Evolutionary conservation across 2,329 filamentous ascomycete species (phyloP).

Genomic region (Colletotrichum sp.): DNA sequence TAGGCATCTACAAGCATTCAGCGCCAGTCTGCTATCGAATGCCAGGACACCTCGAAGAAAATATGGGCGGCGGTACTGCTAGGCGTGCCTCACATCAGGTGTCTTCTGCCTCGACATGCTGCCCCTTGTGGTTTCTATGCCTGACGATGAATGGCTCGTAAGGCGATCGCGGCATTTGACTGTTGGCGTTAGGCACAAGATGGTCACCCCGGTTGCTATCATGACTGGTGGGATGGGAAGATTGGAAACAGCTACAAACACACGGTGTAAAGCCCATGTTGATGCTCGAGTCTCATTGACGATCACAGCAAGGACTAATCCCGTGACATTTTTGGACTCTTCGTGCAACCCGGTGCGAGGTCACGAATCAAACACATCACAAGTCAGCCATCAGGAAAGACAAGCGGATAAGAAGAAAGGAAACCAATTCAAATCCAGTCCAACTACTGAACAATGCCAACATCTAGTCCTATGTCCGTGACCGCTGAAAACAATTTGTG

Average conservation of each 20-base stretch:
- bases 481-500: background rate
- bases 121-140: background rate
- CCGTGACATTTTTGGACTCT: background rate
- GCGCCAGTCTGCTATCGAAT: background rate
- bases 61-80: background rate
- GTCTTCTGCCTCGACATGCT: background rate
- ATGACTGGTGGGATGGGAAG: background rate
- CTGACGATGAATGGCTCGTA: background rate
- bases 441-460: background rate
- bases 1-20: background rate
- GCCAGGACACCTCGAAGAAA: background rate
- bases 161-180: background rate
- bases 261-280: rapidly evolving
- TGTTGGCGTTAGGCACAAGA: background rate
- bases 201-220: background rate
- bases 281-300: background rate
- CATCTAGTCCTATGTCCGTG: background rate
- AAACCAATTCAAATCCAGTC: background rate
- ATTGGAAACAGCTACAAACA: background rate
- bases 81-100: background rate
- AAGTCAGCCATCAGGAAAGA: background rate
- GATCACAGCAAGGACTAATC: background rate
- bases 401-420: rapidly evolving
- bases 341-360: rapidly evolving
- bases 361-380: background rate